A percentile compares a stretch with the other conserved stretches of the same genome.
phyloP scores from a whole-genome alignment of 306 rosid genomes.

The Cucumis cinereus region DNA sequence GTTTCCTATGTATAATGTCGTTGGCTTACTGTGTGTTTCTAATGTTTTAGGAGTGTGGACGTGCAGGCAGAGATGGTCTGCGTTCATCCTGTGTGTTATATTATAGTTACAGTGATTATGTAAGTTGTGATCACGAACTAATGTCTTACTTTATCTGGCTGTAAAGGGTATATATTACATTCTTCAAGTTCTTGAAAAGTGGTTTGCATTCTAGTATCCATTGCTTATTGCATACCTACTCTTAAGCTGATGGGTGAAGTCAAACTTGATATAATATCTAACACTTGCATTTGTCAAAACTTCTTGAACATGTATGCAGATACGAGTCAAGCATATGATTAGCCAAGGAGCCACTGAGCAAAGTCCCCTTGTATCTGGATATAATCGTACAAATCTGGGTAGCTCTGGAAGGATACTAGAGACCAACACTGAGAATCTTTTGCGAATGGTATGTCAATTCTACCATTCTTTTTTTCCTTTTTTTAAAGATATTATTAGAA shows the following conservation, averaged over 20 bases:
- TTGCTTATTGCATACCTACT: slow-evolving; percentile 2
- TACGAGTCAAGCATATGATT: slow-evolving; percentile 83
- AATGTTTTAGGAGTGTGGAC: slow-evolving; percentile 82
- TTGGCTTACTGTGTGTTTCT: neutral
- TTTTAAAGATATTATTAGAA: neutral
- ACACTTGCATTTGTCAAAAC: neutral
- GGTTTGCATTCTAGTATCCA: neutral
- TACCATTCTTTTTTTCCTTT: neutral
- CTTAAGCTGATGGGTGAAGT: too few relatives aligned
- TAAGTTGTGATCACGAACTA: slow-evolving; percentile 23
- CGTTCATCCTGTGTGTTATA: slow-evolving; percentile 79
- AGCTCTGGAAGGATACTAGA: slow-evolving; percentile 73
- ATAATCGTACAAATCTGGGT: slow-evolving; percentile 38
- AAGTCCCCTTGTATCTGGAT: slow-evolving; percentile 42
- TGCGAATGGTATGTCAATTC: slow-evolving; percentile 59
- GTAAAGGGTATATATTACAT: neutral
- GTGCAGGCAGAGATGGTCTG: slow-evolving; percentile 99
- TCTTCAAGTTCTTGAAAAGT: neutral
- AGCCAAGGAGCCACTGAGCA: slow-evolving; percentile 71
- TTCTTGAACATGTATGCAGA: slow-evolving; percentile 35
- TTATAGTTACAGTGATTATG: slow-evolving; percentile 87
- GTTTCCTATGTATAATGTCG: neutral
- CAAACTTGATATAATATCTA: too few relatives aligned
- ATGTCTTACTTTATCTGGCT: neutral
- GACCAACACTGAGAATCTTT: slow-evolving; percentile 80